Base-by-base conservation (phyloP, 148 eudicot species). In the Fagopyrum esculentum region DNA sequence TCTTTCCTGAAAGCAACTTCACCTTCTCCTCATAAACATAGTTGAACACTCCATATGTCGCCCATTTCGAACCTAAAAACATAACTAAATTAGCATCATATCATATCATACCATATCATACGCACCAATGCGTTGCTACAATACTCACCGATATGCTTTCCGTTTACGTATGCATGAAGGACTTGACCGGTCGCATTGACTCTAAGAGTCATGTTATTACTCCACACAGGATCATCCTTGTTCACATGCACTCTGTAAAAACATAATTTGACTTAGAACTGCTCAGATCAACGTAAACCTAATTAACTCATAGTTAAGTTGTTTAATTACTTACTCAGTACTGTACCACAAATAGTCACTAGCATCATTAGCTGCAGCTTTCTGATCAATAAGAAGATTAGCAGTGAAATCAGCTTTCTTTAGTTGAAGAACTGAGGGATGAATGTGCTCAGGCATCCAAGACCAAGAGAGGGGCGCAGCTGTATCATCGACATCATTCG, bases 331-430 rank as follows among this genome's bases (percentile, higher is more conserved):
- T 85, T 85, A 87, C 90, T 87, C 86, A 17, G 86, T 89, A n/a
- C 86, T 84, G 68, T 89, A 87, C 93, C 93, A 89, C 1, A 89
- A 81, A 71, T 85, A 87, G 71, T 89, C 93, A 76, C 88, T 84
- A 26, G 79, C 48, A 68, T 87, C 93, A 70, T 83, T 85, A 30
- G 69, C 45, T 9, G 89, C 85, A 17, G 85, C 81, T 73, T 88
- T 91, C 77, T 91, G 97, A 80, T 91, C 97, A 68, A 91, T 80
- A 48, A 91, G 79, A 72, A 64, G 69, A 15, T 85, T 68, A 2
- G 68, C 56, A 0, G 81, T 77, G 59, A 86, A 87, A n/a, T 66
- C 73, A 4, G 78, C 81, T 49, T 51, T 71, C 1, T 73, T 75
- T 0, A 70, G 3, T 5, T 17, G 51, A 13, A 45, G 82, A 80